Base-by-base conservation (phyloP, 2,329 filamentous ascomycete genomes). In the Helotiales sp. region DNA sequence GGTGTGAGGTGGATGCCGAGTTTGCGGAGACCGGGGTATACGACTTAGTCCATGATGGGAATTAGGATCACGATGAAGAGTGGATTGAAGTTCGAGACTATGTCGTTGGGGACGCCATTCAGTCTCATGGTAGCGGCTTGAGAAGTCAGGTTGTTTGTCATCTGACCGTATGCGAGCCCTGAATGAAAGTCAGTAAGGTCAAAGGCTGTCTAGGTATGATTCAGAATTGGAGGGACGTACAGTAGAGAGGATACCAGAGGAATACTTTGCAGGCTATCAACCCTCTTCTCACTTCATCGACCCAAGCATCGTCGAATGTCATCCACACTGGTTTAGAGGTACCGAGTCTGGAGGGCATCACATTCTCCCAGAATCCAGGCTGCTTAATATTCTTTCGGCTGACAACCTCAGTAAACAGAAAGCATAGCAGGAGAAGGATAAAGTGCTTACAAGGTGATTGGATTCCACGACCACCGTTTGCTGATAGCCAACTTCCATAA, bases 281-380 rank as follows among this genome's bases (percentile, higher is more conserved):
- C 72, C 55, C 77, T 68, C 86, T 83, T 51, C 77, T 75, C 10
- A 86, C 81, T 64, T 89, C 85, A 65, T 84, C 83, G 51, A 91
- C 86, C 88, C 88, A 93, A 50, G 83, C 84, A 65, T 93, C 90
- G 61, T 93, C 89, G 65, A 91, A 91, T 0, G 85, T 88, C 86
- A 92, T 91, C 88, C 88, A 92, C 0, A 54, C 49, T 0, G 88
- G 88, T 77, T 81, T 64, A 88, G 85, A 42, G 84, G 75, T 1
- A 74, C 74, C 5, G 85, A 75, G 12, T 74, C 15, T 73, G 48
- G 79, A 81, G 6, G 86, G 86, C 74, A 80, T 81, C 29, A 81
- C 81, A 17, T 75, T 74, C 24, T 86, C 75, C 85, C 85, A 88
- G 68, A 87, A 81, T 15, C 76, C 74, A 27, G 76, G 75, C 48